Percentiles rank a stretch among this genome's conserved stretches.
Conservation (phyloP, 2,329 filamentous ascomycete genomes). For the Colletotrichum melonis region DNA sequence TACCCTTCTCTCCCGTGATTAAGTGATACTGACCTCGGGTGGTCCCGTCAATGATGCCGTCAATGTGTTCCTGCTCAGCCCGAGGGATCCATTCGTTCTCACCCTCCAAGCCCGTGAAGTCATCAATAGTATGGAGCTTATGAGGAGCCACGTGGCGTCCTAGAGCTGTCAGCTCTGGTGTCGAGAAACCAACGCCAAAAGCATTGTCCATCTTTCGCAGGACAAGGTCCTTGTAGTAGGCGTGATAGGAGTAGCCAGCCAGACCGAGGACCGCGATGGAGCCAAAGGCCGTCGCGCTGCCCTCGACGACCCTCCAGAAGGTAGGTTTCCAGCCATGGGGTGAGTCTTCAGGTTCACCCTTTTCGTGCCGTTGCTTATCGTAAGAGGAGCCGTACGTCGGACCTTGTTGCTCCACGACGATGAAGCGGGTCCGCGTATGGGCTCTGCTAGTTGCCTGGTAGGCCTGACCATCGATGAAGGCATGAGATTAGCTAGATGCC, state of each 20-base stretch:
- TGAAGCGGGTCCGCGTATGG: neutral
- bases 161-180: constrained; percentile 67
- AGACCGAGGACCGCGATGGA: constrained; percentile 42
- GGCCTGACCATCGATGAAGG: neutral
- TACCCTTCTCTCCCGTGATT: constrained; percentile 77
- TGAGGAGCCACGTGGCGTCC: constrained; percentile 48
- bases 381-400: neutral
- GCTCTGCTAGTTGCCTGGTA: neutral
- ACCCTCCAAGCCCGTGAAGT: constrained; percentile 38
- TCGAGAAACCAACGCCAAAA: constrained; percentile 75
- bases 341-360: neutral
- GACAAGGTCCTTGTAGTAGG: constrained; percentile 74
- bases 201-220: constrained; percentile 79
- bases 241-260: constrained; percentile 48
- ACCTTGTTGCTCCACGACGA: neutral
- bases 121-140: constrained; percentile 18
- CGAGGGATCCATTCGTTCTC: constrained; percentile 64
- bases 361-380: neutral
- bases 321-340: constrained; percentile 1
- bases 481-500: neutral
- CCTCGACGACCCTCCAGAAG: constrained; percentile 42
- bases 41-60: constrained; percentile 70
- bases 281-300: constrained; percentile 43
- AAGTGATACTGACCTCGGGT: constrained; percentile 73
- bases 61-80: constrained; percentile 71